phyloP scores from a whole-genome alignment of 2,329 filamentous ascomycete genomes.

The Colletotrichum godetiae region DNA sequence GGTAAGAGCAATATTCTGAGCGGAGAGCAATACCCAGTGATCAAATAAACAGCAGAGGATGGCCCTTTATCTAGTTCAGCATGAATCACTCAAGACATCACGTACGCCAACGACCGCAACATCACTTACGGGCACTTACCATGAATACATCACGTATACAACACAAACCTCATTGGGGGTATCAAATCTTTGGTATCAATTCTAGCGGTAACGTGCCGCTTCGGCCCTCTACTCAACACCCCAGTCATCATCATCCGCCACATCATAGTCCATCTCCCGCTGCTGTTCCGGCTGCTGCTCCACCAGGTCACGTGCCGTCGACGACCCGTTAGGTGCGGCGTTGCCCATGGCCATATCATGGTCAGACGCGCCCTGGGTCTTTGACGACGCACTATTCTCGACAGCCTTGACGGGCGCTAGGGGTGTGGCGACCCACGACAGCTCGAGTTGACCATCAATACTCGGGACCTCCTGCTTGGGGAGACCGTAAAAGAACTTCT shows the following conservation, averaged over 20 bases:
- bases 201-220: background rate
- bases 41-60: too few species aligned
- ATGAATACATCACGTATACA: background rate
- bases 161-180: background rate
- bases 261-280: conserved; percentile 64
- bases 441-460: conserved; percentile 70
- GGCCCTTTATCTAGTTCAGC: too few species aligned
- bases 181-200: background rate
- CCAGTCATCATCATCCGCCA: conserved; percentile 63
- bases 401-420: conserved; percentile 39
- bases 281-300: conserved; percentile 45
- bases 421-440: conserved; percentile 68
- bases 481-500: conserved; percentile 73
- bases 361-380: conserved; percentile 21
- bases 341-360: conserved; percentile 31
- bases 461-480: conserved; percentile 69
- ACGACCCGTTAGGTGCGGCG: conserved; percentile 34
- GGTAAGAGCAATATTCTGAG: too few species aligned
- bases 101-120: background rate
- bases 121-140: background rate
- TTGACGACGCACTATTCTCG: background rate
- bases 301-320: conserved; percentile 13
- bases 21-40: too few species aligned
- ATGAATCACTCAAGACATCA: too few species aligned
- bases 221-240: conserved; percentile 39